Base-by-base conservation (phyloP, 106 monocot species). In the Acanthochlamys bracteata region DNA sequence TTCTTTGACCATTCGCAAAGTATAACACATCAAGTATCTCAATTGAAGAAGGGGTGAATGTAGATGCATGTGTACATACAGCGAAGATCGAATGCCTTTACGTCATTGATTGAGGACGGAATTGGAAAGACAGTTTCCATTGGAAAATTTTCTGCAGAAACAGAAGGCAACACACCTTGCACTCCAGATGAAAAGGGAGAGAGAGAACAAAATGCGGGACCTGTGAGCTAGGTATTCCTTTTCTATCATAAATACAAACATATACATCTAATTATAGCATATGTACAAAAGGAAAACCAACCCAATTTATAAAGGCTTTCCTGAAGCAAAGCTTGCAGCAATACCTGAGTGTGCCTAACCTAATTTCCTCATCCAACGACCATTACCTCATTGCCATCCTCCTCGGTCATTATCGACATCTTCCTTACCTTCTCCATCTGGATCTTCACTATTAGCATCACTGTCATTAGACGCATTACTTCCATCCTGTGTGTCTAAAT, bases 401-500 rank as follows among this genome's bases (percentile, higher is more conserved):
- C 52, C 17, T 64, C 41, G 0, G 41, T 57, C 70, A 17, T 43
- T 52, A 14, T 41, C 24, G 23, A 17, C 57, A 61, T 41, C 16
- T 14, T 42, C 53, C 3, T 19, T 54, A 11, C 25, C 42, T 14
- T 13, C 55, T 25, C 49, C 42, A n/a, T 6, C 33, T 3, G 33
- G 33, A 33, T 66, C 54, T 40, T 41, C 71, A 33, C 58, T 60
- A 20, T 42, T 59, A 26, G 43, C 76, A 14, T 42, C 78, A 47
- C 27, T 59, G 61, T 63, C 45, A 24, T 41, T 43, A 9, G 10
- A 42, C 33, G 22, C 58, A 69, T 59, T 58, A 46, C 59, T 69
- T 8, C 83, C 84, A 10, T 85, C 82, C 27, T 94, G 79, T 4
- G 90, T 98, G 71, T 98, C 96, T 6, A 82, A 82, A 77, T 98